Evolutionary conservation across 169 alveolate species (phyloP).

Genomic region (Plasmodium berghei): DNA sequence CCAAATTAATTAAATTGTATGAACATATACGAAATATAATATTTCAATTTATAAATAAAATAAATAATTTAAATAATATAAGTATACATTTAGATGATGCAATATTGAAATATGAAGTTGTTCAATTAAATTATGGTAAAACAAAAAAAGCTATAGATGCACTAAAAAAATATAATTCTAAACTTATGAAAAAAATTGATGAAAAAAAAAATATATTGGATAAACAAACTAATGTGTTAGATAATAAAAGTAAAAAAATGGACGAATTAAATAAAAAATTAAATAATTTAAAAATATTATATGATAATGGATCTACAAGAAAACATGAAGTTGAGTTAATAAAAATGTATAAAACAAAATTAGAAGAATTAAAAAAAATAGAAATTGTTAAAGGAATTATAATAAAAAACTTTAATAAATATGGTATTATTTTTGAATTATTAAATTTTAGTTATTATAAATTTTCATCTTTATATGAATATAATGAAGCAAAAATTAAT

Average conservation of each 20-base stretch:
- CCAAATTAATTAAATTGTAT: conserved; percentile 28
- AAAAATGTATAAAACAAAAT: conserved; percentile 8
- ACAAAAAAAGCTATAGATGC: conserved; percentile 73
- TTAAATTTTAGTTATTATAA: conserved; percentile 35
- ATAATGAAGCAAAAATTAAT: not conserved
- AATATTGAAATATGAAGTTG: conserved; percentile 35
- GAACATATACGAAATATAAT: conserved; percentile 36
- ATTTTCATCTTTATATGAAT: conserved; percentile 46
- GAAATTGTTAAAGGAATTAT: conserved; percentile 28
- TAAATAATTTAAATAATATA: conserved; percentile 38
- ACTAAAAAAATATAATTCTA: conserved; percentile 25
- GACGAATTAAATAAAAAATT: conserved; percentile 6
- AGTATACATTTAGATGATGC: conserved; percentile 52
- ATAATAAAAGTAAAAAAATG: conserved; percentile 17
- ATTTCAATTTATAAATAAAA: conserved; percentile 39
- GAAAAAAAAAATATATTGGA: conserved; percentile 37
- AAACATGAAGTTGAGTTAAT: conserved; percentile 42
- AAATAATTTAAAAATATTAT: conserved; percentile 12
- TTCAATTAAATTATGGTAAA: conserved; percentile 34
- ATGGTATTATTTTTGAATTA: conserved; percentile 51
- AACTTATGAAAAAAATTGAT: conserved; percentile 24
- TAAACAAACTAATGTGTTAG: conserved; percentile 22
- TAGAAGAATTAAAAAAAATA: conserved; percentile 26
- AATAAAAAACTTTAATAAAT: conserved; percentile 29
- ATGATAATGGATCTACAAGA: conserved; percentile 41